Conservation (phyloP, 495 filamentous ascomycete species). For the Neurospora tetraspora region DNA sequence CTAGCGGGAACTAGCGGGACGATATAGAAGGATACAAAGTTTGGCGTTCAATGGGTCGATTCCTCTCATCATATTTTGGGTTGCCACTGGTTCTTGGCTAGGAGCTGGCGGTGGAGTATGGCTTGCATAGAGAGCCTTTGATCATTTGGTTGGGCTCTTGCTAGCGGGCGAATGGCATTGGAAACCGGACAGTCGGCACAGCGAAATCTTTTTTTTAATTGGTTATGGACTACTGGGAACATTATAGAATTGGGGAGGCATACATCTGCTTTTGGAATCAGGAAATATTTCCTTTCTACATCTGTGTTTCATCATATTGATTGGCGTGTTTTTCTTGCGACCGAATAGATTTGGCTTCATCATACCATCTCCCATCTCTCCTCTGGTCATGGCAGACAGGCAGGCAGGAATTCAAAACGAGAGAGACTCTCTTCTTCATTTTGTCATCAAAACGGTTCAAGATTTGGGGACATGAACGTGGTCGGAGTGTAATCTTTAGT, state of each 20-base stretch:
- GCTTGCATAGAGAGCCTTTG: neutral
- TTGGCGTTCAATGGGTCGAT: neutral
- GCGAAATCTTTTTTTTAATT: constrained; percentile 1
- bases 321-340: neutral
- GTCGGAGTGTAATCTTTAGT: neutral
- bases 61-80: neutral
- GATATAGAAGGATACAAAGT: constrained; percentile 9
- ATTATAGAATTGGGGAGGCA: neutral
- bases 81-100: neutral
- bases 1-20: constrained; percentile 3
- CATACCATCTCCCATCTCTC: neutral
- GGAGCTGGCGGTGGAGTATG: neutral
- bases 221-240: constrained; percentile 1
- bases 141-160: constrained; percentile 1
- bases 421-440: neutral
- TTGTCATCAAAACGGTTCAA: neutral
- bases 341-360: neutral
- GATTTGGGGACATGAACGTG: neutral
- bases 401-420: neutral
- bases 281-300: neutral
- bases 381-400: neutral
- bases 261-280: neutral
- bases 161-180: neutral
- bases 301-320: neutral
- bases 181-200: constrained; percentile 3